Conservation (phyloP, 345 rosid genomes). For the Bruguiera gymnorhiza region DNA sequence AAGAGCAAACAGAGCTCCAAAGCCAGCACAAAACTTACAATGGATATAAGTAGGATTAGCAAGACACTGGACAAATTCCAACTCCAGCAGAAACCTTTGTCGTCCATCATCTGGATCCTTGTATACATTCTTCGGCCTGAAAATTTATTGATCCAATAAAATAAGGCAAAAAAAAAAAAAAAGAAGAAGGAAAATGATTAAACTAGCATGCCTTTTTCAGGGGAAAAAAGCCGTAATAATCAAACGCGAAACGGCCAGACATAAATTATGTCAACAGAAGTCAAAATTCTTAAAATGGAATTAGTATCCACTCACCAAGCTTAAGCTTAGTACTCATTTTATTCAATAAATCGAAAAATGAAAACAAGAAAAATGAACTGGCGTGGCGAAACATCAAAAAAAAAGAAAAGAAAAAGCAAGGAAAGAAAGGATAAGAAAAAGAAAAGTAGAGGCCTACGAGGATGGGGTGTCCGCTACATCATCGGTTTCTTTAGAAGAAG, state of each 20-base stretch:
- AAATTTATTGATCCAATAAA: not conserved
- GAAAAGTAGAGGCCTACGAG: constrained; percentile 5
- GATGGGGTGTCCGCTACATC: constrained; percentile 5
- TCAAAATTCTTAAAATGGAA: not conserved
- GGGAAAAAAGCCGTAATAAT: not conserved
- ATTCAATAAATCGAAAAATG: not conserved
- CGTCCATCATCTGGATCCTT: constrained; percentile 93
- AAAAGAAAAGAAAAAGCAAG: not conserved
- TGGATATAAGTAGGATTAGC: constrained; percentile 98
- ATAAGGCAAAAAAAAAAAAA: not conserved
- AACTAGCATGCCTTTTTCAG: not conserved
- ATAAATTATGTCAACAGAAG: not conserved
- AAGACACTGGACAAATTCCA: constrained; percentile 92
- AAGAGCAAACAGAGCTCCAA: not conserved
- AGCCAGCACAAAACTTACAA: constrained; percentile 39
- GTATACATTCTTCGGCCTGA: constrained; percentile 32
- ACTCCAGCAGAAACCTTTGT: constrained; percentile 79
- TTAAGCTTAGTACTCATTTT: too few species aligned
- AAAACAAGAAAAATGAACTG: not conserved
- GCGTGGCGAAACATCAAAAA: not conserved
- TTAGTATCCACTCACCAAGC: too few species aligned
- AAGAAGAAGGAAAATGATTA: not conserved
- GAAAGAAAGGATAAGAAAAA: not conserved
- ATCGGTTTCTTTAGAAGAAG: constrained; percentile 19
- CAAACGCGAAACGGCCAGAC: not conserved